A percentile compares a stretch with the other conserved stretches of the same genome.
Evolutionary conservation across 345 rosid genomes (phyloP).

Genomic region (Eucalyptus fibrosa): DNA sequence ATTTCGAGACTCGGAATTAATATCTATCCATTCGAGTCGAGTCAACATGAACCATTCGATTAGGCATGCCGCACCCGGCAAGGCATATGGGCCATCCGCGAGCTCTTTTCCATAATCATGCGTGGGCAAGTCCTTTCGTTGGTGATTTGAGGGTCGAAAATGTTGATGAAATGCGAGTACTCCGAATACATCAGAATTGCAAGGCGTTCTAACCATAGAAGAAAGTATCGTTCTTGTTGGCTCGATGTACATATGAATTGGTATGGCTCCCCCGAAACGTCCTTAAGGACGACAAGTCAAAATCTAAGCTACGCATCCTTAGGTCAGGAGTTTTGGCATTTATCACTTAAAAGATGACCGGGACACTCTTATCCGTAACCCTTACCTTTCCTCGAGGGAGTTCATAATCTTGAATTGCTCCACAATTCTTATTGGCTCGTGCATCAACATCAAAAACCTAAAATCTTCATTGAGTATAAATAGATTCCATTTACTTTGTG

Average conservation of each 20-base stretch:
- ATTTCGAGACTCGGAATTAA: neutral
- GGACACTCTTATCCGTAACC: rapidly evolving
- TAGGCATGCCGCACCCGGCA: no score
- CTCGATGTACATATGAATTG: neutral
- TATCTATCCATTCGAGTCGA: neutral
- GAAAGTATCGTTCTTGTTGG: neutral
- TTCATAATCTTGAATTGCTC: neutral
- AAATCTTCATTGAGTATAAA: rapidly evolving
- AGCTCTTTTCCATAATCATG: neutral
- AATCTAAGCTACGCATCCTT: neutral
- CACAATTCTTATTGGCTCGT: neutral
- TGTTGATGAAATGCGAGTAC: neutral
- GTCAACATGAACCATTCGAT: neutral
- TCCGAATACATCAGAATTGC: neutral
- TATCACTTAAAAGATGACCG: rapidly evolving
- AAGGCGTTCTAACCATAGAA: neutral
- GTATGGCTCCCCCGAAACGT: neutral
- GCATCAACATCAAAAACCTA: neutral
- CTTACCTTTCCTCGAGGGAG: neutral
- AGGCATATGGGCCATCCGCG: neutral
- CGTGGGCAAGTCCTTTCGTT: neutral
- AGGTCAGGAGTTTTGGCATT: neutral
- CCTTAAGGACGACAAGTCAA: neutral
- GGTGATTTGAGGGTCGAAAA: neutral
- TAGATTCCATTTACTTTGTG: rapidly evolving